Base-by-base conservation (phyloP, 805 yeast genomes). In the Candida succiphila region DNA sequence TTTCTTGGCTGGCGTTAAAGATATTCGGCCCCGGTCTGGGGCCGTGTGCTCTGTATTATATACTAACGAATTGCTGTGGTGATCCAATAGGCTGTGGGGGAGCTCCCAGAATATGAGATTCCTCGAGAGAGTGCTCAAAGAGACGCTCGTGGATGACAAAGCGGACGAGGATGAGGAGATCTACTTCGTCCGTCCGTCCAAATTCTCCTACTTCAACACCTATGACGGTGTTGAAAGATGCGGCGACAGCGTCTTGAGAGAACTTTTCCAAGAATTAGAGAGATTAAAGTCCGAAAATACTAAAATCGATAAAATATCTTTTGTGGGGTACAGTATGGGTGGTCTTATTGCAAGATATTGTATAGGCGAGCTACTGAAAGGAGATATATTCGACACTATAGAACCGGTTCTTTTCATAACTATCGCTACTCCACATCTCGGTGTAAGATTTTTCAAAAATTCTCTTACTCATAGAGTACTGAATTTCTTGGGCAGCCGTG, bases 301-400 rank as follows among this genome's bases (percentile, higher is more conserved):
- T 32, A 36, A 48, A 17, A 68, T 69, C 13, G 52, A 51, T 10
- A 70, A 75, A 43, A 69, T 89, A 32, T 82, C 94, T 39, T 63
- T 89, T 27, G 67, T 84, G 3, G 96, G 97, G 0, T 89, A 88
- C 53, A 84, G 95, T 0, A 60, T 89, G 37, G 96, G 97, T 17
- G 97, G 97, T 0, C 57, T 88, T 24, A 74, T 89, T 22, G 66
- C 87, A 0, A 63, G 96, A 32, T 87, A 84, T 52, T 78, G 86
- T 18, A 65, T 87, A 30, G 46, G 69, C 52, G 54, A 78, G 63
- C 40, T 69, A 61, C 44, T 65, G 59, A 38, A 63, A 55, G 23
- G 56, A 46, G 69, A 65, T 2, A 71, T 67, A 49, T 84, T 77
- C 44, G 69, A 69, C 2, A 46, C 47, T 2, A 66, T 84, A 16